A percentile compares a stretch with the other conserved stretches of the same genome.
phyloP scores from a whole-genome alignment of 2,329 filamentous ascomycete species.

The Sporothrix brunneoviolacea region DNA sequence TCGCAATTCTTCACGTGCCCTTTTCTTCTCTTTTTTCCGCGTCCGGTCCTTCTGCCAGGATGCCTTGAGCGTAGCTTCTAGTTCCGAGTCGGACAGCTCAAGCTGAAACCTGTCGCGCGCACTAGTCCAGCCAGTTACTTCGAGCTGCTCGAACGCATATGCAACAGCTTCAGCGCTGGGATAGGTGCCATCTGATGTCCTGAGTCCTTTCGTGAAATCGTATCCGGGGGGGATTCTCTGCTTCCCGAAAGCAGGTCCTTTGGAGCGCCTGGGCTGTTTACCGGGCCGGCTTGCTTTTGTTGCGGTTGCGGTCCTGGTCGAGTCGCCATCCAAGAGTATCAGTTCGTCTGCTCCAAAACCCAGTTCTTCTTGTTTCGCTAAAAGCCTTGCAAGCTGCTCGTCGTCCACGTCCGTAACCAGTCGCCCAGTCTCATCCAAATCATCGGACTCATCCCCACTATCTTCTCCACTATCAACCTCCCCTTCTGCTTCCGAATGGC shows the following conservation, averaged over 20 bases:
- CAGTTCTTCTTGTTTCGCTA: constrained; percentile 57
- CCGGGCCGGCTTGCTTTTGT: not conserved
- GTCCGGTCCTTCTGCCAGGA: constrained; percentile 62
- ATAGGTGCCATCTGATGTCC: constrained; percentile 25
- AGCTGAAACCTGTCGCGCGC: constrained; percentile 33
- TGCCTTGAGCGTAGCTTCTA: constrained; percentile 51
- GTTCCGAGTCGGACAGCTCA: constrained; percentile 58
- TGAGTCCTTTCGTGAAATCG: not conserved
- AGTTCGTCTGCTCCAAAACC: constrained; percentile 55
- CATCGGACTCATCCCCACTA: not conserved
- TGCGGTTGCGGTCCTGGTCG: constrained; percentile 13
- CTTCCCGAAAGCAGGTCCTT: not conserved
- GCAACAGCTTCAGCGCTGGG: constrained; percentile 36
- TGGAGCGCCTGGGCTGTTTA: not conserved
- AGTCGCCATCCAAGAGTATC: constrained; percentile 45
- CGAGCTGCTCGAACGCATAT: constrained; percentile 60
- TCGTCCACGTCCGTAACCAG: constrained; percentile 52
- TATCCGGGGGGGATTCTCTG: not conserved
- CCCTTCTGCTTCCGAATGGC: constrained; percentile 12
- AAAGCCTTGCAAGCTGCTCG: constrained; percentile 53
- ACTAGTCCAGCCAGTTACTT: constrained; percentile 74
- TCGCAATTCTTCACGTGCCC: constrained; percentile 62
- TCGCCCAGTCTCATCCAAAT: constrained; percentile 32
- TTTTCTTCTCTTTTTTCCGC: constrained; percentile 65
- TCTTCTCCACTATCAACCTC: constrained; percentile 3